Percentiles rank a stretch among this genome's conserved stretches.
These are phyloP conservation scores for Syncephalastrum sp. DNA, from an alignment of 371 early-diverging fungal species.

Conservation along the genomic window DNA sequence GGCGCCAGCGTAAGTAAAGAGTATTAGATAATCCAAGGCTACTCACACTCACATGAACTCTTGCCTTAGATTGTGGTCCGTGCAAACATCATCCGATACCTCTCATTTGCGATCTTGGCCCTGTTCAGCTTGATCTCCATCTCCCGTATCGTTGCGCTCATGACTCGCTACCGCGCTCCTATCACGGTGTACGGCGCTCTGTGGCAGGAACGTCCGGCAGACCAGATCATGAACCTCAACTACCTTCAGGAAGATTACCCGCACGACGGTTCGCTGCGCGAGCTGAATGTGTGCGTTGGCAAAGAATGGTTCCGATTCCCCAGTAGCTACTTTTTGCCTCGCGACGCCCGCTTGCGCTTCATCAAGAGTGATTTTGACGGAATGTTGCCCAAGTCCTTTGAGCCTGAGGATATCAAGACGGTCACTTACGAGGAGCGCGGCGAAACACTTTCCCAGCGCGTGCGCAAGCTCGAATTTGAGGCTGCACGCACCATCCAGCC, in stretches of 20 bases:
- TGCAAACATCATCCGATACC: conserved; percentile 34
- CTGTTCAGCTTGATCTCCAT: conserved; percentile 51
- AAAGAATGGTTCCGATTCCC: conserved; percentile 96
- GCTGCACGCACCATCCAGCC: conserved; percentile 43
- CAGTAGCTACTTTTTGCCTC: conserved; percentile 85
- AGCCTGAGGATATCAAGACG: conserved; percentile 29
- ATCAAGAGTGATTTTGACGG: conserved; percentile 65
- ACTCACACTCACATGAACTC: background rate
- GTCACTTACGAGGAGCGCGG: conserved; percentile 28
- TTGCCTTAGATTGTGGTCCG: conserved; percentile 18
- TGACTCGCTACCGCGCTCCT: conserved; percentile 69
- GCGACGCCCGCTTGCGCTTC: conserved; percentile 57
- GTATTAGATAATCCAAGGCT: background rate
- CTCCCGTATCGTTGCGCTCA: conserved; percentile 61
- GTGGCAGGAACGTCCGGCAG: conserved; percentile 37
- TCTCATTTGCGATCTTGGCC: conserved; percentile 33
- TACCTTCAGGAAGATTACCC: conserved; percentile 36
- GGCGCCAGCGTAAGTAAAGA: conserved; percentile 27
- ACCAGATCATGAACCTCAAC: conserved; percentile 28
- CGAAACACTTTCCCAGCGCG: conserved; percentile 22
- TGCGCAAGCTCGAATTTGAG: conserved; percentile 29
- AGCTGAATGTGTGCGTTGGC: conserved; percentile 77
- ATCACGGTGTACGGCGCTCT: conserved; percentile 52
- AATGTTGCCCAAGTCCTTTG: conserved; percentile 67
- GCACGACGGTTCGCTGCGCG: conserved; percentile 20